phyloP scores from a whole-genome alignment of 2,329 filamentous ascomycete species.

The Colletotrichum noveboracense region DNA sequence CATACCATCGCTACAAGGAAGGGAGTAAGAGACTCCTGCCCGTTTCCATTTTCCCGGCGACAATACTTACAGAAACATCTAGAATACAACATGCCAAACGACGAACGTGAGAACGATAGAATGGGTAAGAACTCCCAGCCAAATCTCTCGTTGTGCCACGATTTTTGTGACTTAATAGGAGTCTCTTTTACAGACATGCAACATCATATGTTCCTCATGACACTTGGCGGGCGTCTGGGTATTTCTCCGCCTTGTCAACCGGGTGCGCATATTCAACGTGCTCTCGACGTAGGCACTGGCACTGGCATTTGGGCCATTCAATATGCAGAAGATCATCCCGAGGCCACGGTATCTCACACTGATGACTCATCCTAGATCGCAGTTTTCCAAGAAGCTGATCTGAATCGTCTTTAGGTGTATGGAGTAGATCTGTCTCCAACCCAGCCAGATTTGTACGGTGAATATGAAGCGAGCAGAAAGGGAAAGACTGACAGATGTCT shows the following conservation, averaged over 20 bases:
- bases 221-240: neutral
- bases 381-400: neutral
- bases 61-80: neutral
- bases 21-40: neutral
- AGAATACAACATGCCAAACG: neutral
- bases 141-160: neutral
- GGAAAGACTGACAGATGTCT: neutral
- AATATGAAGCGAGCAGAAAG: neutral
- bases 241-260: neutral
- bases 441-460: neutral
- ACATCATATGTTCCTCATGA: neutral
- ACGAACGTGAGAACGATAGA: neutral
- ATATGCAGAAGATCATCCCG: neutral
- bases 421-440: neutral
- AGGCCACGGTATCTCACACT: neutral
- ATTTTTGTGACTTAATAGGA: neutral
- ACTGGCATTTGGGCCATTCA: neutral
- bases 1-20: neutral
- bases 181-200: neutral
- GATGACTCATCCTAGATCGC: fast-evolving
- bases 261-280: neutral
- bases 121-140: neutral
- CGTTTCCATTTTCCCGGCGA: neutral
- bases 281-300: neutral
- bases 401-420: neutral